These are phyloP conservation scores for Davidsoniella australis DNA, from an alignment of 2,329 filamentous ascomycete species.

Conservation along the genomic window DNA sequence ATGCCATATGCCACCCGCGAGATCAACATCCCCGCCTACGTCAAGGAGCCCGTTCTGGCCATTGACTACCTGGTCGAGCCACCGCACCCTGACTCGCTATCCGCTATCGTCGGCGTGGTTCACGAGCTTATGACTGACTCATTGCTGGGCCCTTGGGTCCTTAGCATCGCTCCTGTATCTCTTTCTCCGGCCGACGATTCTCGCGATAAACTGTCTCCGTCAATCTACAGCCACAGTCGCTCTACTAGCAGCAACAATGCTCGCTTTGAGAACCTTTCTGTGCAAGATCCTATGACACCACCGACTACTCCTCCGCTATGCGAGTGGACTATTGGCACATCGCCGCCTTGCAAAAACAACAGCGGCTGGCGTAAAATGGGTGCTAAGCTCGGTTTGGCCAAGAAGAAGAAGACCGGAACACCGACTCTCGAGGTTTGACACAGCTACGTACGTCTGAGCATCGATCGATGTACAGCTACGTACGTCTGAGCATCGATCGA, in stretches of 20 bases:
- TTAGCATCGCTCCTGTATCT: conserved; percentile 16
- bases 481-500: too few relatives aligned
- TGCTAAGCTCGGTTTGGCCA: conserved; percentile 36
- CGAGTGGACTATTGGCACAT: conserved; percentile 34
- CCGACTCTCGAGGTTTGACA: neutral
- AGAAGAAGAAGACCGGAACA: conserved; percentile 8
- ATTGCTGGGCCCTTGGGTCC: conserved; percentile 73
- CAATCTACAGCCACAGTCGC: neutral
- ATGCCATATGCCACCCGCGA: conserved; percentile 68
- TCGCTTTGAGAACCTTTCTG: neutral
- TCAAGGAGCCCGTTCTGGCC: conserved; percentile 41
- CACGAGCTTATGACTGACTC: conserved; percentile 97
- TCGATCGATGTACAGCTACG: too few relatives aligned
- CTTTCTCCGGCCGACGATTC: conserved; percentile 28
- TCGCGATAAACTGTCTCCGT: neutral
- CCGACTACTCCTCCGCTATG: conserved; percentile 54
- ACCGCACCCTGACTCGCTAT: conserved; percentile 56
- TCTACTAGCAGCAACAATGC: conserved; percentile 1
- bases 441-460: too few relatives aligned
- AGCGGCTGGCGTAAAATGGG: conserved; percentile 49
- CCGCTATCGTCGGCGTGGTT: conserved; percentile 71
- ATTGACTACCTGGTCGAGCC: conserved; percentile 29
- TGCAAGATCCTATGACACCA: conserved; percentile 51
- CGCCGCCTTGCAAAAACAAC: conserved; percentile 36
- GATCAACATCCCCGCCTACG: conserved; percentile 74